A percentile compares a stretch with the other conserved stretches of the same genome.
phyloP scores from a whole-genome alignment of 2,329 filamentous ascomycete genomes.

The Pseudocercospora pini-densiflorae region DNA sequence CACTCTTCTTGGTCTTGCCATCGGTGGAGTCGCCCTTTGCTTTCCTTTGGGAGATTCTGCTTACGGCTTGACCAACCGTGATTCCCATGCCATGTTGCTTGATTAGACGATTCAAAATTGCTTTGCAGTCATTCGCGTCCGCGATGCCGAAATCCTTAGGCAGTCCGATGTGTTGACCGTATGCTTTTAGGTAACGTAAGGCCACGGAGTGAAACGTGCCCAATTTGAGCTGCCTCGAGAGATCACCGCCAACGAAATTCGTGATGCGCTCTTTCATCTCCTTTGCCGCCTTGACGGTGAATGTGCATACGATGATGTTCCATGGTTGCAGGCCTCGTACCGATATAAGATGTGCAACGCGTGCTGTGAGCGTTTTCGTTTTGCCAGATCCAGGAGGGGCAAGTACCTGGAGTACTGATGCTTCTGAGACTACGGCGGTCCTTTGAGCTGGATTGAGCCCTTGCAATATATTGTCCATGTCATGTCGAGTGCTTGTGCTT shows the following conservation, averaged over 20 bases:
- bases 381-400: conserved; percentile 77
- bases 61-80: conserved; percentile 71
- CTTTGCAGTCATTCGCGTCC: conserved; percentile 77
- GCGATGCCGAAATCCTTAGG: conserved; percentile 87
- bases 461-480: conserved; percentile 60
- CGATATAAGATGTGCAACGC: conserved; percentile 85
- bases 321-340: conserved; percentile 73
- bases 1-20: conserved; percentile 51
- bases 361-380: conserved; percentile 91
- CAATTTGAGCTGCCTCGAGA: conserved; percentile 77
- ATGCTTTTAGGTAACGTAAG: conserved; percentile 78
- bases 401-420: conserved; percentile 64
- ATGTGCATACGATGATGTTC: conserved; percentile 93
- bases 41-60: conserved; percentile 72
- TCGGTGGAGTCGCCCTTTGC: conserved; percentile 57
- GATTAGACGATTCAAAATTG: conserved; percentile 80
- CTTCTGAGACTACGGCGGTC: conserved; percentile 66
- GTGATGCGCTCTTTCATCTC: conserved; percentile 93
- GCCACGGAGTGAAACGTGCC: conserved; percentile 97
- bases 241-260: conserved; percentile 75
- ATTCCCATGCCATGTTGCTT: conserved; percentile 71
- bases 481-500: conserved; percentile 13
- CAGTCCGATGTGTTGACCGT: conserved; percentile 83
- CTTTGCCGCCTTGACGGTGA: conserved; percentile 90
- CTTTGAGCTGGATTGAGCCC: conserved; percentile 69